Evolutionary conservation across 2,329 filamentous ascomycete genomes (phyloP), one percentile per base, ranked within the genome.

Genomic region (Raffaelea arxii): DNA sequence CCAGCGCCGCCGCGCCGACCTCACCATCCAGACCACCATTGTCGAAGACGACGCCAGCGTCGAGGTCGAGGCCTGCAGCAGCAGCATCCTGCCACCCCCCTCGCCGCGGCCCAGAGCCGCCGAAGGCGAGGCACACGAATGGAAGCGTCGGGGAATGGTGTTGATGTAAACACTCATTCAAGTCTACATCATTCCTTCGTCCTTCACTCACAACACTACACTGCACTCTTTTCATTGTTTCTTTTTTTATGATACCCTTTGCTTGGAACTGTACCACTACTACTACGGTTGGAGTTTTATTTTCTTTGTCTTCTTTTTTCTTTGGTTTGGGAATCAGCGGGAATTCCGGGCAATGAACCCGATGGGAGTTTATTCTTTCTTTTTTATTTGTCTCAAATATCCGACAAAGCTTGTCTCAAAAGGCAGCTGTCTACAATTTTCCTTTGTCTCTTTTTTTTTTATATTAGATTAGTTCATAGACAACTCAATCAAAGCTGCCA

Each of bases 141-240:
- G 62, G 62, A 65, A 65, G 57, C 54, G 62, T 19, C 50, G 59
- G 4, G 62, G 59, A 21, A 62, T 65, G 35, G 55, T 64, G 41
- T 65, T 65, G 47, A n/a, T n/a, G n/a, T n/a, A n/a, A n/a, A n/a
- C n/a, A n/a, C n/a, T n/a, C n/a, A n/a, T n/a, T n/a, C n/a, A n/a
- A 48, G 41, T 23, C 57, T 57, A 19, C 58, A 59, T 7, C 59
- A 62, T 43, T 53, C 45, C 16, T 62, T 59, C 22, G 52, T 56
- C 6, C 42, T 48, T 49, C 23, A 12, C 21, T 12, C 25, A 43
- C 14, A 4, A 12, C 16, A 18, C 25, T 23, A 19, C 27, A 23
- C 16, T 25, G 18, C n/a, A 18, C n/a, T 25, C 27, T 27, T 44
- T 39, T 38, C 24, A 10, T 36, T 44, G n/a, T 22, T 6, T n/a